Evolutionary conservation across 257 asterid species (phyloP).

Genomic region (Solanum rostratum): DNA sequence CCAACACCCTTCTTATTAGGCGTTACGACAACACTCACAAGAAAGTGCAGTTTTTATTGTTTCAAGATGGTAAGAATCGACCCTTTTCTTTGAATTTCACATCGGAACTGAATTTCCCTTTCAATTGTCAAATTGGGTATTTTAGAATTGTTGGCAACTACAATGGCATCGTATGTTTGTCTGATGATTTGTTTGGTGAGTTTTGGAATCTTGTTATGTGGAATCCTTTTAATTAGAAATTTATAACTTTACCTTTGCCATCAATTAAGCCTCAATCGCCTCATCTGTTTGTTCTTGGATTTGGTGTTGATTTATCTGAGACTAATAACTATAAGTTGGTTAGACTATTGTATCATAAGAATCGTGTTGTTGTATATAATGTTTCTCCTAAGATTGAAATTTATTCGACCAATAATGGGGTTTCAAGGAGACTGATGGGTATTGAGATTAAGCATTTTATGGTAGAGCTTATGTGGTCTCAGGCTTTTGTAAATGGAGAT

Average conservation of each 20-base stretch:
- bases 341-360: constrained; percentile 29
- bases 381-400: constrained; percentile 31
- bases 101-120: constrained; percentile 19
- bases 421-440: constrained; percentile 22
- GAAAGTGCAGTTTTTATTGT: constrained; percentile 19
- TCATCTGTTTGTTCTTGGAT: constrained; percentile 24
- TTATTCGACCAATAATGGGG: constrained; percentile 17
- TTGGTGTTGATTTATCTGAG: constrained; percentile 16
- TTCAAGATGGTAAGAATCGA: background rate
- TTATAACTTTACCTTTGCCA: constrained; percentile 12
- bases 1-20: constrained; percentile 18
- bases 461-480: constrained; percentile 20
- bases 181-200: constrained; percentile 21
- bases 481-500: constrained; percentile 23
- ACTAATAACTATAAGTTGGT: constrained; percentile 36
- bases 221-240: constrained; percentile 41
- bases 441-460: constrained; percentile 8
- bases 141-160: constrained; percentile 36
- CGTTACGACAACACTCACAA: constrained; percentile 9
- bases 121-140: constrained; percentile 24
- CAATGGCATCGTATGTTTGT: constrained; percentile 9
- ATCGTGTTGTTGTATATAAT: background rate
- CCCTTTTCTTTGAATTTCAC: constrained; percentile 6
- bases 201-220: constrained; percentile 16
- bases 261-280: constrained; percentile 5